Percentiles rank a stretch among this genome's conserved stretches.
Conservation (phyloP, 2,329 filamentous ascomycete species). For the Aureobasidium sp. region DNA sequence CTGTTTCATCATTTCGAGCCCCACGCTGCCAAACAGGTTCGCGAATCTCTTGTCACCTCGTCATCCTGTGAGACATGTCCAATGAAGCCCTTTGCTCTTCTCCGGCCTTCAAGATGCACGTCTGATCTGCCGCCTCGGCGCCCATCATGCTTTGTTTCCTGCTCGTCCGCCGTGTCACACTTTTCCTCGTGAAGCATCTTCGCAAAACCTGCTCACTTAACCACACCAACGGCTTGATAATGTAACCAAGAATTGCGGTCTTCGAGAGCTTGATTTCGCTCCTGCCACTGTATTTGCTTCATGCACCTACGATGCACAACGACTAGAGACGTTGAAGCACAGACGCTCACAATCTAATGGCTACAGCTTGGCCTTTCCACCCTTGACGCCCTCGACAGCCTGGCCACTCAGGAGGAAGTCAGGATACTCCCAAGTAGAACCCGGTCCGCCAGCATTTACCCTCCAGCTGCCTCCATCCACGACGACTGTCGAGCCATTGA, state of each 20-base stretch:
- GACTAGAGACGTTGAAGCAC: conserved; percentile 1
- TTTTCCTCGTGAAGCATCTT: background rate
- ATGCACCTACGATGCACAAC: background rate
- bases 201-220: background rate
- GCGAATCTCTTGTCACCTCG: background rate
- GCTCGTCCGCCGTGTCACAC: background rate
- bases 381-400: conserved; percentile 48
- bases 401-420: conserved; percentile 49
- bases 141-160: background rate
- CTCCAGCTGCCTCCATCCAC: conserved; percentile 50
- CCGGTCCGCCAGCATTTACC: conserved; percentile 27
- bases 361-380: conserved; percentile 48
- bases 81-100: background rate
- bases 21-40: background rate
- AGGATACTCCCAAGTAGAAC: conserved; percentile 42
- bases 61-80: conserved; percentile 4
- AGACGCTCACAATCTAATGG: background rate
- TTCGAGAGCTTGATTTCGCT: no score
- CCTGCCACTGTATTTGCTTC: no score
- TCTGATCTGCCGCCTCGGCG: background rate
- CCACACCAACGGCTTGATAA: background rate
- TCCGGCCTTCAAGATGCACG: background rate
- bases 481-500: conserved; percentile 75
- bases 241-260: background rate
- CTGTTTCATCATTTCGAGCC: conserved; percentile 1